These are phyloP conservation scores for Delitschia confertaspora DNA, from an alignment of 495 filamentous ascomycete species.

Conservation along the genomic window DNA sequence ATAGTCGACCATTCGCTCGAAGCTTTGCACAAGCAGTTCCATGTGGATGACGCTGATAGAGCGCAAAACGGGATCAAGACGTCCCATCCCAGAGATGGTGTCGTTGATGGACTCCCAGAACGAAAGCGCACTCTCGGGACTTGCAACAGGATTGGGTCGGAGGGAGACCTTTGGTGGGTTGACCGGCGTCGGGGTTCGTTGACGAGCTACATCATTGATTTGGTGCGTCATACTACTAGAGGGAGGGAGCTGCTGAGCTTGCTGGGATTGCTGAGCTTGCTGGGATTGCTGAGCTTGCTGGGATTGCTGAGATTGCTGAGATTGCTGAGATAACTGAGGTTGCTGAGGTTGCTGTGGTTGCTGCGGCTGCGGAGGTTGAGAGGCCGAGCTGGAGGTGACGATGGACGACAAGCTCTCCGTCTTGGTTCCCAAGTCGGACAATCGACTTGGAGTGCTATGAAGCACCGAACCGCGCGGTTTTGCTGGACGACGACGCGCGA, in stretches of 20 bases:
- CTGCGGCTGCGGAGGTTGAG: slow-evolving; percentile 4
- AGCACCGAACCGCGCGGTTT: slow-evolving; percentile 11
- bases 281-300: no score
- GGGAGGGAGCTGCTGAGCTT: no score
- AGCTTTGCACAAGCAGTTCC: slow-evolving; percentile 11
- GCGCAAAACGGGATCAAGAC: slow-evolving; percentile 14
- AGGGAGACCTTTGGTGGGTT: no score
- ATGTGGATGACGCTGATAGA: slow-evolving; percentile 19
- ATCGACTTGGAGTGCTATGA: slow-evolving; percentile 11
- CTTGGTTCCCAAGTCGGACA: slow-evolving; percentile 10
- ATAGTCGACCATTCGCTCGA: slow-evolving; percentile 12
- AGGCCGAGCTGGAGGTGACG: slow-evolving; percentile 10
- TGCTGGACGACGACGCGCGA: slow-evolving; percentile 17
- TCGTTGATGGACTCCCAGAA: slow-evolving; percentile 22
- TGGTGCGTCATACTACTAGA: no score
- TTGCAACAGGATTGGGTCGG: no score
- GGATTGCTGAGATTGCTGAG: no score
- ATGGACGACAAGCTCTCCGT: slow-evolving; percentile 18
- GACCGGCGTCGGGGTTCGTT: no score
- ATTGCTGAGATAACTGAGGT: slow-evolving; percentile 1
- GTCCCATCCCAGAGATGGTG: slow-evolving; percentile 12
- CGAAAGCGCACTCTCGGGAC: not conserved
- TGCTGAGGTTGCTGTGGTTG: not conserved
- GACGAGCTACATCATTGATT: no score
- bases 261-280: no score